Evolutionary conservation across 164 flowering plant genomes (phyloP).

Genomic region (Umbellularia californica): DNA sequence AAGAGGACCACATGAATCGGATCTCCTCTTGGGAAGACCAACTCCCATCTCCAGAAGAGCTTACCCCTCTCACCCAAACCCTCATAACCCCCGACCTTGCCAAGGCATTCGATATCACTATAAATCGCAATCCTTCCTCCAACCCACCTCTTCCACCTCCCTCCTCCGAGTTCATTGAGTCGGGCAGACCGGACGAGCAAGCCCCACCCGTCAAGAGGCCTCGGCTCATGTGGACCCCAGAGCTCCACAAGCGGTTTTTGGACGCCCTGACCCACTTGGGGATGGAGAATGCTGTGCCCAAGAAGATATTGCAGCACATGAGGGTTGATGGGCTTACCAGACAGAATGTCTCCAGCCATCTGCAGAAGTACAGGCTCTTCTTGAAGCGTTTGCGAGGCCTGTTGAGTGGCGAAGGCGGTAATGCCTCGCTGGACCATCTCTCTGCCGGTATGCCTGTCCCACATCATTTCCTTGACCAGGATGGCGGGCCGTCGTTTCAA

Average conservation of each 20-base stretch:
- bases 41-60: conserved; percentile 85
- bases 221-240: conserved; percentile 43
- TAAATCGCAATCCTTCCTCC: conserved; percentile 9
- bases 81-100: conserved; percentile 95
- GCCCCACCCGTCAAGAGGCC: conserved; percentile 89
- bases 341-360: neutral
- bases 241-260: neutral
- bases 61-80: conserved; percentile 90
- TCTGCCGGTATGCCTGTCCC: conserved; percentile 87
- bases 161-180: conserved; percentile 45
- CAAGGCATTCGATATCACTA: conserved; percentile 55
- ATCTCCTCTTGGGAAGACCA: conserved; percentile 88
- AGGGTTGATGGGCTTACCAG: neutral
- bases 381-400: conserved; percentile 89
- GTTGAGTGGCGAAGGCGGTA: conserved; percentile 41
- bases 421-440: conserved; percentile 75
- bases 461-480: conserved; percentile 69
- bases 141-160: conserved; percentile 16
- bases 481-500: conserved; percentile 5
- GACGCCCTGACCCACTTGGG: neutral
- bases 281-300: neutral
- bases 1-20: conserved; percentile 63
- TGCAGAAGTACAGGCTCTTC: conserved; percentile 70
- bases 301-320: neutral
- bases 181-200: conserved; percentile 45